Base-by-base conservation (phyloP, 2,329 filamentous ascomycete species). In the Malbranchea zuffiana region DNA sequence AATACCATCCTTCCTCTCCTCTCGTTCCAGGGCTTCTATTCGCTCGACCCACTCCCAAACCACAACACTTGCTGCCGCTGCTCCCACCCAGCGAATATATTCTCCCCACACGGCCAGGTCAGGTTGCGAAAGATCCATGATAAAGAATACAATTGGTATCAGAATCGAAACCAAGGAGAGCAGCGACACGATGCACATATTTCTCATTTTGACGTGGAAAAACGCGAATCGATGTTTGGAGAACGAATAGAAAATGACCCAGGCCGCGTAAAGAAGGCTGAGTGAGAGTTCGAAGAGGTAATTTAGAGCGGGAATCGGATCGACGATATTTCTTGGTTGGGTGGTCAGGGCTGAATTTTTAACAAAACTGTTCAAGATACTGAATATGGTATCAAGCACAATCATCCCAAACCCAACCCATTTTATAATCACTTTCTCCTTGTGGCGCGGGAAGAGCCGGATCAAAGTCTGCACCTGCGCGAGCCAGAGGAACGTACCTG, bases 41-140 rank as follows among this genome's bases (percentile, higher is more conserved):
- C 87, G 74, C 59, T 95, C 87, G 3, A 95, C 87, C 87, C 87
- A 95, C 59, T 95, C 87, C 87, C 87, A 95, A 2, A 95, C 87
- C 15, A 94, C 83, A n/a, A 94, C 87, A 60, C 85, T 93, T 18
- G 87, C 87, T 1, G 86, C 86, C 0, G 87, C 86, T 1, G 86
- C 86, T 32, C 87, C 87, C n/a, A 94, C 87, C 87, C 87, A 95
- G 51, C 86, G 72, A 30, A 94, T 87, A 53, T 94, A 95, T 53
- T 93, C 87, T 53, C 87, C 87, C 87, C 87, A 95, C 6, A 82
- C 84, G 25, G 83, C 83, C 43, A 94, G 80, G 43, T 84, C 78
- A 17, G 84, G 80, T 50, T 88, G 80, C 6, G 80, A 80, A 32
- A 95, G 86, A 54, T 95, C 87, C 47, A 92, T 68, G 40, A 94